Base-by-base conservation (phyloP, 305 asterid genomes). In the Fraxinus sp. region DNA sequence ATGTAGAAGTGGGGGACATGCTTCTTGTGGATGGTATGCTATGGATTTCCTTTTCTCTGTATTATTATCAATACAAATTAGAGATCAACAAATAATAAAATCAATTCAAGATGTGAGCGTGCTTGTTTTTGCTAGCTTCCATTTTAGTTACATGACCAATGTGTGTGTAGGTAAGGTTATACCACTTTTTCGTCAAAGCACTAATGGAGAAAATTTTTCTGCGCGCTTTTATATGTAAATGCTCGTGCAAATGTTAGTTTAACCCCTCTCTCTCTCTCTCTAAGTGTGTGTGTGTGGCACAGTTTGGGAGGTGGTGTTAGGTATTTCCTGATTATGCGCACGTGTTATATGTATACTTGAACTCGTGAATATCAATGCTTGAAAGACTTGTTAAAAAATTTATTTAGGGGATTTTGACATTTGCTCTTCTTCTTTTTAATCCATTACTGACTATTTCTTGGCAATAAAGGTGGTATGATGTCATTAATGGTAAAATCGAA, bases 21-120 rank as follows among this genome's bases (percentile, higher is more conserved):
- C 95, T 96, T 85, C 98, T 96, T 36, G 98, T 96, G 85, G 98
- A 94, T 93, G 98, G 99, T 96, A 90, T 64, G 81, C 20, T 46
- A 22, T 32, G 28, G 68, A 57, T 11, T 66, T 24, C 74, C 52
- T 44, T 28, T 68, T 26, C 39, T 32, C 22, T 16, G 14, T 70
- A 52, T 70, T 70, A 13, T 11, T 70, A 28, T 30, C 39, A 22
- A 8, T 64, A 22, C 16, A 8, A 62, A 24, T 64, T 30, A 22
- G 72, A 64, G 72, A 64, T 64, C 72, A 24, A 22, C 24, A 24
- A 9, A 24, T 62, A 24, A 62, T 62, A 22, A 20, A 24, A 22
- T 22, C 72, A 20, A 24, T 22, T 62, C 33, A 62, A 62, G 68
- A 18, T 57, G 68, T 57, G 11, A 1, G 33, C 8, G 14, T 8